Evolutionary conservation across 352 stramenopile species (phyloP).

Genomic region (Hyphochytrium catenoides): DNA sequence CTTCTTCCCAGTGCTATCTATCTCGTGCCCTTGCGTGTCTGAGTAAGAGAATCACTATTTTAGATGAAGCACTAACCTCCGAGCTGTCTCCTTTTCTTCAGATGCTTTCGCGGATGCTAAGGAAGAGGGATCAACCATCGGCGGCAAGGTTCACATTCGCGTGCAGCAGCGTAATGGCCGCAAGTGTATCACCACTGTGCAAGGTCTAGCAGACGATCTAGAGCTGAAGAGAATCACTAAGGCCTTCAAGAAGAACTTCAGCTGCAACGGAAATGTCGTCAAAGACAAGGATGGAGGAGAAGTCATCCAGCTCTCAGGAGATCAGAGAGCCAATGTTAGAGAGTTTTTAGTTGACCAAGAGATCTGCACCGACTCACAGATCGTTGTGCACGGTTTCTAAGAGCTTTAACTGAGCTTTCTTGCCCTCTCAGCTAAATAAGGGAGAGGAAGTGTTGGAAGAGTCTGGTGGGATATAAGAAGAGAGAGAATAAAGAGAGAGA

Average conservation of each 20-base stretch:
- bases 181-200: conserved; percentile 98
- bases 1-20: too few relatives aligned
- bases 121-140: conserved; percentile 52
- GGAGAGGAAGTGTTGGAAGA: too few relatives aligned
- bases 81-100: too few relatives aligned
- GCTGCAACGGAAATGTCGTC: conserved; percentile 96
- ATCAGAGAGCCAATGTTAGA: conserved; percentile 97
- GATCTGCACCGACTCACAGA: conserved; percentile 83
- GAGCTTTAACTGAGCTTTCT: too few relatives aligned
- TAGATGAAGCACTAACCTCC: too few relatives aligned
- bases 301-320: conserved; percentile 96
- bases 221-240: conserved; percentile 98
- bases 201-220: conserved; percentile 89
- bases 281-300: conserved; percentile 93
- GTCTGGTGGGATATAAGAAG: too few relatives aligned
- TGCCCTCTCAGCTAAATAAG: too few relatives aligned
- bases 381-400: conserved; percentile 97
- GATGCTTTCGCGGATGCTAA: conserved; percentile 63
- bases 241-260: conserved; percentile 99
- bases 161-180: conserved; percentile 97
- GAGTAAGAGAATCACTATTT: too few relatives aligned
- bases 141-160: conserved; percentile 87
- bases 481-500: too few relatives aligned
- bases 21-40: too few relatives aligned
- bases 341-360: conserved; percentile 97